These are phyloP conservation scores for Cryptococcus sp. DNA, from an alignment of 1,284 basidiomycete species.

Conservation along the genomic window DNA sequence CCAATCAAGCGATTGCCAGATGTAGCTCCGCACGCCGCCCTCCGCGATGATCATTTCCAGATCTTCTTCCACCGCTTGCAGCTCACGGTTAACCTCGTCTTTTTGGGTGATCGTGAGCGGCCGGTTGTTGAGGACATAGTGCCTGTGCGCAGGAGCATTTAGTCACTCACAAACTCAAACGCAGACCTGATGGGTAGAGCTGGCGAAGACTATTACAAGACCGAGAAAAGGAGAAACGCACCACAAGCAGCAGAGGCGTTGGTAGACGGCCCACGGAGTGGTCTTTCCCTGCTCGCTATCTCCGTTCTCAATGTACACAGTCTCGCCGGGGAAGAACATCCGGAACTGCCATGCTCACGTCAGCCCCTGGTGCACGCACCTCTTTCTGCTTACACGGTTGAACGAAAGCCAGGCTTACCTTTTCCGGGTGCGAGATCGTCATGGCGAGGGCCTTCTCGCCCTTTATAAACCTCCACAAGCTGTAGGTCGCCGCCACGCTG, in stretches of 20 bases:
- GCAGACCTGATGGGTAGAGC: background rate
- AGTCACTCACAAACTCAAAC: background rate
- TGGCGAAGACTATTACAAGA: no score
- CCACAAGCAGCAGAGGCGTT: constrained; percentile 25
- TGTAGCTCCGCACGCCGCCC: constrained; percentile 14
- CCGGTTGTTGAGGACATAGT: constrained; percentile 4
- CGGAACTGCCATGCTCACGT: constrained; percentile 18
- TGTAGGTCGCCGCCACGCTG: constrained; percentile 22
- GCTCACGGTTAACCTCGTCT: constrained; percentile 11
- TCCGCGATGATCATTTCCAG: constrained; percentile 7
- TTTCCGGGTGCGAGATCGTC: constrained; percentile 18
- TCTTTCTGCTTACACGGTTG: no score
- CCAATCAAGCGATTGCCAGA: constrained; percentile 32
- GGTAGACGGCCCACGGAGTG: constrained; percentile 29
- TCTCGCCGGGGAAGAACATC: constrained; percentile 27
- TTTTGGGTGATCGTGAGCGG: background rate
- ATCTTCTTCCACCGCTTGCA: constrained; percentile 13
- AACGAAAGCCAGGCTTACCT: constrained; percentile 13
- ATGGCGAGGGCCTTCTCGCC: constrained; percentile 14
- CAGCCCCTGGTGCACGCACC: background rate
- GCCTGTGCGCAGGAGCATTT: constrained; percentile 2
- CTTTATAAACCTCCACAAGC: constrained; percentile 19
- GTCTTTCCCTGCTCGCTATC: constrained; percentile 3
- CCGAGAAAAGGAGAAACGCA: no score
- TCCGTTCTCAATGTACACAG: background rate